A percentile compares a stretch with the other conserved stretches of the same genome.
Evolutionary conservation across 768 basidiomycete genomes (phyloP).

Genomic region (Leccinum sublutescens): DNA sequence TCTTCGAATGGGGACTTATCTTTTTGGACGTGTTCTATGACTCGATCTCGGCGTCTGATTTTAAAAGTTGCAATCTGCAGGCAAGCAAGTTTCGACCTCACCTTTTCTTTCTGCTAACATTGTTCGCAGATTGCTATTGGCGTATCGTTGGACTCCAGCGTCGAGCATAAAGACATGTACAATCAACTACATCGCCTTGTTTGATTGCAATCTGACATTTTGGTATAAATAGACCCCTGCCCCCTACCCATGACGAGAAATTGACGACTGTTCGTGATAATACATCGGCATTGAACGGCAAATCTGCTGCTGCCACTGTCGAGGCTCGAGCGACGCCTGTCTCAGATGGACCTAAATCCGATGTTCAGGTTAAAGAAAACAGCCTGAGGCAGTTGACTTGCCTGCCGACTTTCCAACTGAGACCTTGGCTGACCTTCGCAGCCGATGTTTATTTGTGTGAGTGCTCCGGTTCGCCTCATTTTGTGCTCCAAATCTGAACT

Average conservation of each 20-base stretch:
- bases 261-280: neutral
- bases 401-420: neutral
- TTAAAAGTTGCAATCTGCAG: conserved; percentile 51
- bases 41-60: conserved; percentile 60
- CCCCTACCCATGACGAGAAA: conserved; percentile 9
- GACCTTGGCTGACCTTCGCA: conserved; percentile 33
- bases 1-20: conserved; percentile 88
- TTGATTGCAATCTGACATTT: conserved; percentile 25
- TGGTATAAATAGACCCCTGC: conserved; percentile 19
- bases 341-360: neutral
- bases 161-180: conserved; percentile 42
- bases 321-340: neutral
- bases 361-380: neutral
- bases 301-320: neutral
- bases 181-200: conserved; percentile 42
- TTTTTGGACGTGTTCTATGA: conserved; percentile 72
- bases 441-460: conserved; percentile 60
- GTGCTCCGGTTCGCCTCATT: neutral
- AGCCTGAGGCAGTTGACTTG: neutral
- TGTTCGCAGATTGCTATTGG: conserved; percentile 25
- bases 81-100: conserved; percentile 31
- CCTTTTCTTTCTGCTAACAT: neutral
- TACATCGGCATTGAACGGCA: conserved; percentile 1
- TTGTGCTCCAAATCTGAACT: conserved; percentile 7
- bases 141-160: conserved; percentile 23